Evolutionary conservation across 306 rosid genomes (phyloP).

Genomic region (Fragaria nilgerrensis): DNA sequence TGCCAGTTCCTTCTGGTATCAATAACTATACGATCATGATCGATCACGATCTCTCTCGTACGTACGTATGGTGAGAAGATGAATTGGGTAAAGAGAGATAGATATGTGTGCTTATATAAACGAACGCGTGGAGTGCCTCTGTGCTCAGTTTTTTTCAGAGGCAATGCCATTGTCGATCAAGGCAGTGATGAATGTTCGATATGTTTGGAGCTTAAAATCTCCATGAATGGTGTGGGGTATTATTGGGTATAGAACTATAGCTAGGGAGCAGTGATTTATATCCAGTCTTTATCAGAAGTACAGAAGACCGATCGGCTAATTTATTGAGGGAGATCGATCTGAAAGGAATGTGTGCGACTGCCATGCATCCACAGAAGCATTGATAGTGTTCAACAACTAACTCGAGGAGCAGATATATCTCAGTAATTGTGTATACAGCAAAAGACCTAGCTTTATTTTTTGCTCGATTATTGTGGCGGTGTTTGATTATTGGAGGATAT

Average conservation of each 20-base stretch:
- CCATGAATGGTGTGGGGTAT: constrained; percentile 18
- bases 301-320: not conserved
- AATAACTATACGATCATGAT: not conserved
- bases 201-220: not conserved
- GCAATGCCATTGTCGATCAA: not conserved
- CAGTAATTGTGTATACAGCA: not conserved
- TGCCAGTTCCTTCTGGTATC: not conserved
- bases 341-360: constrained; percentile 10
- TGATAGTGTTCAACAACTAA: not conserved
- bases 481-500: not conserved
- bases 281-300: not conserved
- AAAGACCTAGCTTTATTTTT: not conserved
- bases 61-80: not conserved
- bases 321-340: not conserved
- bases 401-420: not conserved
- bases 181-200: not conserved
- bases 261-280: not conserved
- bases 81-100: not conserved
- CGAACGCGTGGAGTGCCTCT: not conserved
- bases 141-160: not conserved
- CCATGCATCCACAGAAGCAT: not conserved
- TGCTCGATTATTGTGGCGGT: not conserved
- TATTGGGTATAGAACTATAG: not conserved
- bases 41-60: not conserved
- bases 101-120: not conserved